A percentile compares a stretch with the other conserved stretches of the same genome.
Evolutionary conservation across 371 early-diverging fungal species (phyloP).

Genomic region (Thermomucor indicae-seudaticae): DNA sequence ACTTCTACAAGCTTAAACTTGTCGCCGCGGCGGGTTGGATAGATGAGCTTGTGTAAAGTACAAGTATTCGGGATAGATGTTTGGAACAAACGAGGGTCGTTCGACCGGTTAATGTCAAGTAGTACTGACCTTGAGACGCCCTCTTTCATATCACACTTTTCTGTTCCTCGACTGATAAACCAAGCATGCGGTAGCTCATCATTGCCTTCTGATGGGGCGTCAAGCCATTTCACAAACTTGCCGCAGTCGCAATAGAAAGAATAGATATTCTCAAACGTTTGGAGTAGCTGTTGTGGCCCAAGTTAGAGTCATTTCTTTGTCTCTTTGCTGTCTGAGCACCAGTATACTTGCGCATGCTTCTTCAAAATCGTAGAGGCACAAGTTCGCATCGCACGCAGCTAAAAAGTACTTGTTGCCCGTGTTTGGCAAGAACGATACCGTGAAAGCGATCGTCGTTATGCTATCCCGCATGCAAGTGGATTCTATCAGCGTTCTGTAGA

Average conservation of each 20-base stretch:
- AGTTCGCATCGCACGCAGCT: slow-evolving; percentile 82
- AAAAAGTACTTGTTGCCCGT: slow-evolving; percentile 89
- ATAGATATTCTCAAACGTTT: slow-evolving; percentile 77
- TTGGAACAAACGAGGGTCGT: slow-evolving; percentile 13
- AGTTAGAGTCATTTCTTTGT: too few relatives aligned
- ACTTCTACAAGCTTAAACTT: slow-evolving; percentile 69
- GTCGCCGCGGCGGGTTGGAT: slow-evolving; percentile 62
- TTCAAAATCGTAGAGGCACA: slow-evolving; percentile 89
- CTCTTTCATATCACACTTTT: slow-evolving; percentile 80
- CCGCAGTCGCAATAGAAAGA: slow-evolving; percentile 90
- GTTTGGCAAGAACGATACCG: slow-evolving; percentile 85
- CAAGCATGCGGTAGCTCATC: slow-evolving; percentile 43
- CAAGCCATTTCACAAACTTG: slow-evolving; percentile 71
- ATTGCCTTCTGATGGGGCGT: slow-evolving; percentile 27
- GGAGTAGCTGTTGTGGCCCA: slow-evolving; percentile 47
- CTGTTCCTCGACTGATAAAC: slow-evolving; percentile 84
- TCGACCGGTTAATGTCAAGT: not conserved
- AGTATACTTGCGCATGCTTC: slow-evolving; percentile 46
- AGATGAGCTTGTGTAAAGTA: slow-evolving; percentile 75
- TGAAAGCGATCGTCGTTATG: slow-evolving; percentile 93
- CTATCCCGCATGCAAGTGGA: slow-evolving; percentile 70
- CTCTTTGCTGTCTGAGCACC: not conserved
- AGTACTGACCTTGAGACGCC: slow-evolving; percentile 59
- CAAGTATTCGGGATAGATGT: slow-evolving; percentile 81
- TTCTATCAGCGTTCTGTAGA: slow-evolving; percentile 44